Evolutionary conservation across 495 filamentous ascomycete genomes (phyloP).

Genomic region (Cercophora scortea): DNA sequence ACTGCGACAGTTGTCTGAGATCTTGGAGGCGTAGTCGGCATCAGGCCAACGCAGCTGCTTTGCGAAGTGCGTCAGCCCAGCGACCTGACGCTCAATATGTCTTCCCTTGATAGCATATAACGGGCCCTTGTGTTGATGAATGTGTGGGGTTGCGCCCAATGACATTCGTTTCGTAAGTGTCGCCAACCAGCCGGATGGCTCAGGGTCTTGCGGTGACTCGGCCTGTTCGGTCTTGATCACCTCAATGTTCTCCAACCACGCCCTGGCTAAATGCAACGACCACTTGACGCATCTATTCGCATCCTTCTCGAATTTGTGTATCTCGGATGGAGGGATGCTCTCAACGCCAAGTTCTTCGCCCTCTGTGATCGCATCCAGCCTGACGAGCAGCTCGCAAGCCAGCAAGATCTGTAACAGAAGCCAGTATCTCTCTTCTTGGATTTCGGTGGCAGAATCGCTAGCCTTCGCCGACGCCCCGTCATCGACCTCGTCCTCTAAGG

Average conservation of each 20-base stretch:
- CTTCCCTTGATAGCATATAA: conserved; percentile 35
- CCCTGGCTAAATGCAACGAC: conserved; percentile 68
- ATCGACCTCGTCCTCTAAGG: conserved; percentile 44
- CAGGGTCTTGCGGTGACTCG: conserved; percentile 7
- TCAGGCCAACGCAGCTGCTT: conserved; percentile 49
- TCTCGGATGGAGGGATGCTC: conserved; percentile 49
- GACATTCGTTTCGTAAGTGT: conserved; percentile 45
- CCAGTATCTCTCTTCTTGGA: conserved; percentile 58
- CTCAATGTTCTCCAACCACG: conserved; percentile 69
- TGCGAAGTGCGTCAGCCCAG: conserved; percentile 52
- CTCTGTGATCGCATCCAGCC: conserved; percentile 64
- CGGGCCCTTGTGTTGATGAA: conserved; percentile 22
- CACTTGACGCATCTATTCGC: conserved; percentile 65
- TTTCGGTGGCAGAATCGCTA: conserved; percentile 32
- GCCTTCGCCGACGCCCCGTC: conserved; percentile 32
- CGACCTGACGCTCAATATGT: conserved; percentile 43
- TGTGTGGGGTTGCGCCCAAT: conserved; percentile 21
- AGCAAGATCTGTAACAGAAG: conserved; percentile 72
- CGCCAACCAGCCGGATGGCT: conserved; percentile 40
- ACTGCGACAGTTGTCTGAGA: conserved; percentile 32
- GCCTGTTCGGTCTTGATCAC: conserved; percentile 37
- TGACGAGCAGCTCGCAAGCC: conserved; percentile 66
- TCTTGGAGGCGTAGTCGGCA: conserved; percentile 29
- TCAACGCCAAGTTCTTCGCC: conserved; percentile 42
- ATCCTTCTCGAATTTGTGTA: conserved; percentile 54